Evolutionary conservation across 208 protist species (phyloP), one percentile per base, ranked within the genome.

Genomic region (Leptomonas seymouri): DNA sequence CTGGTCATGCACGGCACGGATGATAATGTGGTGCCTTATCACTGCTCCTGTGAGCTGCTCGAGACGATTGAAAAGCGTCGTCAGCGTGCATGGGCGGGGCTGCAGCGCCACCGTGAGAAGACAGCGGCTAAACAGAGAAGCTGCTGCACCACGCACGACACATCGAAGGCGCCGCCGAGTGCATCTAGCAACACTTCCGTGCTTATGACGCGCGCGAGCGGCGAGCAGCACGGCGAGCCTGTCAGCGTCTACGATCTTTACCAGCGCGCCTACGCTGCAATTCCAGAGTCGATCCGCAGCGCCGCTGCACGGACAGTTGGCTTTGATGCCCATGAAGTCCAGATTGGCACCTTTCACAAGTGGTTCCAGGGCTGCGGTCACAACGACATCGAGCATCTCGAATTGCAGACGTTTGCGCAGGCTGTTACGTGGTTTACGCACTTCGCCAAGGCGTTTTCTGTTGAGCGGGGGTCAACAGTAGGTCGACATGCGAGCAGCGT

Each of bases 1-100:
- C 68, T 92, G 1, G 44, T 94, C 41, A 77, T 94, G 71, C 89
- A 94, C 75, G 89, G 89, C 42, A 80, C 59, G 36, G 31, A 67
- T 14, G 89, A 92, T 51, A 42, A 14, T 1, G 84, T 94, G 6
- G 89, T 94, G 28, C 83, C 84, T 2, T 80, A 80, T 61, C 55
- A 64, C 27, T 94, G 89, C 61, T 76, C 82, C 0, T 21, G 68
- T 51, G 62, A 81, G 61, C 60, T 94, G 16, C 67, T 84, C 31
- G 53, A 60, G 0, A 48, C 20, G 4, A 51, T 78, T 6, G 28
- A 45, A 0, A 8, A n/a, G 28, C 20, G 14, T 18, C 73, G 73
- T n/a, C 41, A 16, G 31, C 3, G 0, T 0, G 64, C 27, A 2
- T 44, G 65, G 57, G 20, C 45, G 21, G 27, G 25, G 3, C 48